Base-by-base conservation (phyloP, 257 asterid genomes). In the Cruciata laevipes region DNA sequence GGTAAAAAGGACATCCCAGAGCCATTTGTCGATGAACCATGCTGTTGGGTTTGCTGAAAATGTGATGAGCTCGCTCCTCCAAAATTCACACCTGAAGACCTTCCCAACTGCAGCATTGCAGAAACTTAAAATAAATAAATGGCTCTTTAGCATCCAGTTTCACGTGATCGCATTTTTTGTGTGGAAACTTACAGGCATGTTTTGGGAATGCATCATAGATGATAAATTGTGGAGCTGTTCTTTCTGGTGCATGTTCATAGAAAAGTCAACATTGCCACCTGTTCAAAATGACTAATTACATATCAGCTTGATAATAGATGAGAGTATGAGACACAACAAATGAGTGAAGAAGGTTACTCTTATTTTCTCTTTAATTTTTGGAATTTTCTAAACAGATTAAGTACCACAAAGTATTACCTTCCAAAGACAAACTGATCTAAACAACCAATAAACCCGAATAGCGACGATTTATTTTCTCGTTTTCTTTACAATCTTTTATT, bases 51-150 rank as follows among this genome's bases (percentile, higher is more conserved):
- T 72, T 89, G 98, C 71, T 84, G 96, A 79, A 83, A 87, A 78
- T 86, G 93, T 21, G 97, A 85, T 61, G 95, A 80, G 77, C 83
- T 83, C 11, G 89, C 77, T 59, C 88, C 94, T 69, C 92, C 91
- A 73, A 85, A 87, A 69, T 79, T 81, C 47, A 85, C 79, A 62
- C 90, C 96, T 66, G 95, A 30, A 67, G 98, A 86, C 80, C 96
- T 81, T 73, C 91, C 96, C 78, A 87, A 75, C 98, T 91, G 77
- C 75, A 66, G 55, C 75, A 73, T 68, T 33, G 53, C 68, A 70
- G 61, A 66, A 76, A 16, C 65, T 27, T 27, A 31, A 69, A 33
- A 53, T 53, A 53, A 78, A 52, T 12, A 44, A 65, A 76, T 68
- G 3, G 6, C 67, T 61, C 66, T 24, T 42, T 32, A 55, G 44